These are phyloP conservation scores for Selaginella tamariscina DNA, from an alignment of 75 land plant genomes.

Conservation along the genomic window DNA sequence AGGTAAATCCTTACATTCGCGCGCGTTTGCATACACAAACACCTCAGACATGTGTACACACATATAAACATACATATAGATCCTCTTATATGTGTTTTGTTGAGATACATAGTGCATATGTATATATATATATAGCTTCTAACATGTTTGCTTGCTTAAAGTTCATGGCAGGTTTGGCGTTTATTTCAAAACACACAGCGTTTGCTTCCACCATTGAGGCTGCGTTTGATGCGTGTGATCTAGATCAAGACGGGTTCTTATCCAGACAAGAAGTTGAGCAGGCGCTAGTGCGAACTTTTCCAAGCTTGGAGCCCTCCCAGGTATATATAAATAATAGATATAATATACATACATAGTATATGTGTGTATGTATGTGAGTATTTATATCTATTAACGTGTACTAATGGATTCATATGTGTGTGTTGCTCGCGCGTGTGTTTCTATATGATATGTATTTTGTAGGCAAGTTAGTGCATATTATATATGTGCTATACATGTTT, in stretches of 20 bases:
- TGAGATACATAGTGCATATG: not conserved
- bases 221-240: constrained; percentile 29
- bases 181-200: constrained; percentile 23
- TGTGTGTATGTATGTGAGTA: too few relatives aligned
- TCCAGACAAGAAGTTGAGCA: constrained; percentile 21
- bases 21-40: not conserved
- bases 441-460: too few relatives aligned
- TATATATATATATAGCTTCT: constrained; percentile 18
- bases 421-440: too few relatives aligned
- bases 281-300: constrained; percentile 20
- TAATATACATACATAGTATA: too few relatives aligned
- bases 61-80: too few relatives aligned
- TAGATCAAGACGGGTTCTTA: constrained; percentile 23
- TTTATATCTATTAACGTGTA: too few relatives aligned
- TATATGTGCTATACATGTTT: too few relatives aligned
- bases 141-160: too few relatives aligned
- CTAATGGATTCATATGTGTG: too few relatives aligned
- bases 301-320: constrained; percentile 13
- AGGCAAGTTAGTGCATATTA: too few relatives aligned
- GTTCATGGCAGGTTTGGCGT: constrained; percentile 32
- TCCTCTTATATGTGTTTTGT: too few relatives aligned
- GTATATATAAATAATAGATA: too few relatives aligned
- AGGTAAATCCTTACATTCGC: constrained; percentile 15
- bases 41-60: not conserved
- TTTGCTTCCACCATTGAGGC: constrained; percentile 22